A percentile compares a stretch with the other conserved stretches of the same genome.
These are phyloP conservation scores for Neospermospora avenae DNA, from an alignment of 2,329 filamentous ascomycete genomes.

Conservation along the genomic window DNA sequence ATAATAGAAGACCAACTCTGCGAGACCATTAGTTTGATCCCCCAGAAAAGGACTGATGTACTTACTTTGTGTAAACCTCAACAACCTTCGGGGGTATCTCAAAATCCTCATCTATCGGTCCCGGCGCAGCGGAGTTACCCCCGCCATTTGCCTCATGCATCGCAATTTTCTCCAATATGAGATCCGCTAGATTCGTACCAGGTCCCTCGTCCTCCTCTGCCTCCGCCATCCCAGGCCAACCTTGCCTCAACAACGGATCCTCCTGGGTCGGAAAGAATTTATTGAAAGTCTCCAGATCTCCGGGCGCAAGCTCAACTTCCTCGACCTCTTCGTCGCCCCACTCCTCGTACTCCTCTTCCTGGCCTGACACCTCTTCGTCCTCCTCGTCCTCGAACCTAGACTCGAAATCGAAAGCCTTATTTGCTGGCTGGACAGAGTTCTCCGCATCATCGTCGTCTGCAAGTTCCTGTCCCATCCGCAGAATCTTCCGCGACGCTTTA, in stretches of 20 bases:
- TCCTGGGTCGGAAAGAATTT: slow-evolving; percentile 78
- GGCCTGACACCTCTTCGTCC: slow-evolving; percentile 46
- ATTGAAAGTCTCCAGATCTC: slow-evolving; percentile 86
- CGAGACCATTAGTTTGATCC: slow-evolving; percentile 12
- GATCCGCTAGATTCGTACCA: slow-evolving; percentile 79
- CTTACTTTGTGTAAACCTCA: slow-evolving; percentile 86
- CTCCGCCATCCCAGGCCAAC: slow-evolving; percentile 27
- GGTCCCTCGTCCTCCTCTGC: slow-evolving; percentile 45
- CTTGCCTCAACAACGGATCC: slow-evolving; percentile 32
- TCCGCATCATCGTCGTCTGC: slow-evolving; percentile 72
- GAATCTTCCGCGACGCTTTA: slow-evolving; percentile 81
- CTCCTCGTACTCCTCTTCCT: slow-evolving; percentile 50
- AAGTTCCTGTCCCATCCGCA: slow-evolving; percentile 85
- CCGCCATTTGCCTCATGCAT: slow-evolving; percentile 65
- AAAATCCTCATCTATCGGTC: slow-evolving; percentile 67
- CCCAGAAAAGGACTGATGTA: not conserved
- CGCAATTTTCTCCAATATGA: slow-evolving; percentile 93
- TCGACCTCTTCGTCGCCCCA: slow-evolving; percentile 77
- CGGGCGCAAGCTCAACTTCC: slow-evolving; percentile 72
- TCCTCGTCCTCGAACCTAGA: slow-evolving; percentile 62
- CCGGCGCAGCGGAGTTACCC: slow-evolving; percentile 33
- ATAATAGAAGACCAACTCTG: slow-evolving; percentile 81
- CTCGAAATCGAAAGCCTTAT: slow-evolving; percentile 75
- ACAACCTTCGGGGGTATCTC: slow-evolving; percentile 88
- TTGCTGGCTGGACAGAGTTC: slow-evolving; percentile 42